phyloP scores from a whole-genome alignment of 805 yeast species.

The Wickerhamiella azymoides region DNA sequence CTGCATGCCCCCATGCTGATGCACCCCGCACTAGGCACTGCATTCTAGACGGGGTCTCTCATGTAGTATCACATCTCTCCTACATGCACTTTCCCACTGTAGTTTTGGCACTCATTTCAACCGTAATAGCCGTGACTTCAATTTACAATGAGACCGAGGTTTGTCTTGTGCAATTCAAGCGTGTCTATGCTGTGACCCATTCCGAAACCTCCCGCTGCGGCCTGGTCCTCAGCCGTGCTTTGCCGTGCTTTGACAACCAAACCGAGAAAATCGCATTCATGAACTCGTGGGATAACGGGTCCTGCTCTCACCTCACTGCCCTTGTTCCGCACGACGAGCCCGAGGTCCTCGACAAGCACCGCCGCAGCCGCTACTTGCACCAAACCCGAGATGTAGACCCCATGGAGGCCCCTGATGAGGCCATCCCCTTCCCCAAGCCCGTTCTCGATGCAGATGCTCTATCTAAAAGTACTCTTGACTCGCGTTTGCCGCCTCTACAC shows the following conservation, averaged over 20 bases:
- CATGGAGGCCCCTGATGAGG: too few relatives aligned
- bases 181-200: background rate
- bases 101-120: background rate
- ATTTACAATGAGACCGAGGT: background rate
- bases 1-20: too few relatives aligned
- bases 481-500: too few relatives aligned
- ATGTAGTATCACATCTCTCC: background rate
- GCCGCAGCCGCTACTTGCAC: background rate
- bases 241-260: background rate
- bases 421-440: too few relatives aligned
- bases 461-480: too few relatives aligned
- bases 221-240: background rate
- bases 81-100: background rate
- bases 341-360: background rate
- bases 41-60: too few relatives aligned
- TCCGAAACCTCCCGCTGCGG: constrained; percentile 26
- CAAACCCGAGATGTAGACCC: background rate
- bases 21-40: too few relatives aligned
- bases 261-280: background rate
- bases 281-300: background rate
- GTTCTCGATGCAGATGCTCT: too few relatives aligned
- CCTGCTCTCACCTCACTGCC: background rate
- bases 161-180: background rate
- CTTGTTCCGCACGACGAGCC: background rate
- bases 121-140: background rate